Conservation (phyloP, 768 basidiomycete genomes). For the Pholiota conissans region DNA sequence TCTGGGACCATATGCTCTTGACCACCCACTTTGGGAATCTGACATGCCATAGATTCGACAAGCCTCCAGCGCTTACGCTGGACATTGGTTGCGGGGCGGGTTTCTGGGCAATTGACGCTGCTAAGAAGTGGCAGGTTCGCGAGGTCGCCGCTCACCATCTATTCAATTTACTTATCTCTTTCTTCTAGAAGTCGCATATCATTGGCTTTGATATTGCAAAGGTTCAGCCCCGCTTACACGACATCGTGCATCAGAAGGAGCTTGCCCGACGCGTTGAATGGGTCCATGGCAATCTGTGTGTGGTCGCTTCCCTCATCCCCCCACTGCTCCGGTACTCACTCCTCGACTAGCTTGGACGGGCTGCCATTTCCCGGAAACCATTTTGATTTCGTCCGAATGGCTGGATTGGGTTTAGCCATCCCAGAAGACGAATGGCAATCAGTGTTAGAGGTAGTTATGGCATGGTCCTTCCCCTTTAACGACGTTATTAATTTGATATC, state of each 20-base stretch:
- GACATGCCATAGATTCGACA: constrained; percentile 54
- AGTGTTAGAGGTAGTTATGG: constrained; percentile 56
- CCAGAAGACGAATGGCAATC: constrained; percentile 78
- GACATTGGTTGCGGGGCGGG: constrained; percentile 76
- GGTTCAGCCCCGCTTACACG: constrained; percentile 52
- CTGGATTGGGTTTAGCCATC: constrained; percentile 62
- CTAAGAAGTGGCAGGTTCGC: constrained; percentile 63
- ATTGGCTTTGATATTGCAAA: constrained; percentile 59
- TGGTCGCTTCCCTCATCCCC: constrained; percentile 11
- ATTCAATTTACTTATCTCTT: constrained; percentile 1
- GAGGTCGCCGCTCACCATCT: neutral
- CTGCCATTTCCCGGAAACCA: constrained; percentile 56
- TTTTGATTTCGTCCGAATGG: constrained; percentile 70
- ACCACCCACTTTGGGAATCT: constrained; percentile 45
- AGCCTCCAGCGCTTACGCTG: constrained; percentile 52
- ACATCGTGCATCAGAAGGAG: constrained; percentile 34
- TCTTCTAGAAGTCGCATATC: constrained; percentile 46
- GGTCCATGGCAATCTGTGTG: constrained; percentile 70
- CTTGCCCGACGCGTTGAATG: constrained; percentile 56
- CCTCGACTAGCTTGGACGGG: constrained; percentile 51
- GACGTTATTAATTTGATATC: neutral
- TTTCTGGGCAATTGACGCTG: constrained; percentile 71
- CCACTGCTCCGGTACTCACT: neutral
- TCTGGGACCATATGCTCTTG: constrained; percentile 72
- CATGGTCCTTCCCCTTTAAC: neutral